Base-by-base conservation (phyloP, 495 filamentous ascomycete genomes). In the Penicillium pulvis region DNA sequence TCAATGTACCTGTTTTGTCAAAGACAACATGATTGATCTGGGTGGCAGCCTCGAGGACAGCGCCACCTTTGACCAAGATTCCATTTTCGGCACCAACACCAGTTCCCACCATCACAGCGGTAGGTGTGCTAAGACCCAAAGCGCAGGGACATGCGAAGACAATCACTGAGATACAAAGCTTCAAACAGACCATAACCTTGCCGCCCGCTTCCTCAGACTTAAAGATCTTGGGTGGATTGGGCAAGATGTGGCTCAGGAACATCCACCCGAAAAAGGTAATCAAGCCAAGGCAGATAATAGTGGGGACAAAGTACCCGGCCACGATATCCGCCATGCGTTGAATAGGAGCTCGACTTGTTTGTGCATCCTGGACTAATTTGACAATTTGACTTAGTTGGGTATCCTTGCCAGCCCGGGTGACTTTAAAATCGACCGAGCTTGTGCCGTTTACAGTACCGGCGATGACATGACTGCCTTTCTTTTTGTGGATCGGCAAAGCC, bases 1-100 rank as follows among this genome's bases (percentile, higher is more conserved):
- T 99, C 62, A 99, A 79, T 2, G 94, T 99, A 28, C 94, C 94
- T 4, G 94, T 99, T 80, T 99, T 99, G 76, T 99, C 94, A n/a
- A 98, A 86, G n/a, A 99, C 92, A 43, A 98, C 84, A 56, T 96
- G 89, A 16, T 85, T 93, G 65, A 99, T 82, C 66, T 91, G 93
- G 4, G 93, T 99, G 0, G 93, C 90, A 3, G 85, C 93, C 73
- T 99, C 94, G 14, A 99, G 79, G 28, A 93, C 91, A 41, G 91
- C 93, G 28, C 94, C 94, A 51, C 95, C 93, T 70, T 99, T 99
- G 70, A 98, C 89, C 2, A 99, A 81, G 65, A 99, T 99, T 8
- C 94, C 94, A 64, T 97, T 88, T 67, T 97, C 91, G n/a, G 94
- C 94, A 41, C 95, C 94, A 23, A 98, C 86, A 45, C 94, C 94